These are phyloP conservation scores for Hypholoma fasciculare DNA, from an alignment of 768 basidiomycete species.

Conservation along the genomic window DNA sequence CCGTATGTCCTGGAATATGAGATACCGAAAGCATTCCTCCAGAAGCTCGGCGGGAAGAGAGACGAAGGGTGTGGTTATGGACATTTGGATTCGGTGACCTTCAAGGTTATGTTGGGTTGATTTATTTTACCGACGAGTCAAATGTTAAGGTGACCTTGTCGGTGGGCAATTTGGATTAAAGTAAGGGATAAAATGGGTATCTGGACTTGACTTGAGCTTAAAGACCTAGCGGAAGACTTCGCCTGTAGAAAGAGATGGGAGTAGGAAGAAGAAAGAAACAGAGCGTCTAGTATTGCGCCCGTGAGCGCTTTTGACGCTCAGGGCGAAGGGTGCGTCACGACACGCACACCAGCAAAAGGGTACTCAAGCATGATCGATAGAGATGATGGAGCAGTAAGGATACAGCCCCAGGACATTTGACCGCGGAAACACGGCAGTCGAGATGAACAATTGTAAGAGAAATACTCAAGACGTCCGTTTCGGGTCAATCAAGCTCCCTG, in stretches of 20 bases:
- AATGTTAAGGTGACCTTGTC: not conserved
- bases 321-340: not conserved
- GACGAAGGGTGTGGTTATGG: not conserved
- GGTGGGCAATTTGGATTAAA: not conserved
- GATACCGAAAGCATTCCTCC: constrained; percentile 11
- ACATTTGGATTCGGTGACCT: not conserved
- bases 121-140: not conserved
- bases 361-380: not conserved
- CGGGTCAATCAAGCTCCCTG: not conserved
- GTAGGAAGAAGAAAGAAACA: not conserved
- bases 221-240: not conserved
- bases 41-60: constrained; percentile 12
- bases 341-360: constrained; percentile 6
- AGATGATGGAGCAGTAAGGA: not conserved
- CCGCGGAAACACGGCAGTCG: not conserved
- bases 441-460: not conserved
- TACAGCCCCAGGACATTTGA: not conserved
- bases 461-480: not conserved
- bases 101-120: not conserved
- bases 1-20: constrained; percentile 6
- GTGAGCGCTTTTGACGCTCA: constrained; percentile 11
- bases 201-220: not conserved
- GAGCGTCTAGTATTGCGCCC: constrained; percentile 10
- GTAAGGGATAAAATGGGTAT: not conserved
- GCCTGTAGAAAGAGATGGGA: not conserved